A percentile compares a stretch with the other conserved stretches of the same genome.
Evolutionary conservation across 2,329 filamentous ascomycete species (phyloP).

Genomic region (Clonostachys sp.): DNA sequence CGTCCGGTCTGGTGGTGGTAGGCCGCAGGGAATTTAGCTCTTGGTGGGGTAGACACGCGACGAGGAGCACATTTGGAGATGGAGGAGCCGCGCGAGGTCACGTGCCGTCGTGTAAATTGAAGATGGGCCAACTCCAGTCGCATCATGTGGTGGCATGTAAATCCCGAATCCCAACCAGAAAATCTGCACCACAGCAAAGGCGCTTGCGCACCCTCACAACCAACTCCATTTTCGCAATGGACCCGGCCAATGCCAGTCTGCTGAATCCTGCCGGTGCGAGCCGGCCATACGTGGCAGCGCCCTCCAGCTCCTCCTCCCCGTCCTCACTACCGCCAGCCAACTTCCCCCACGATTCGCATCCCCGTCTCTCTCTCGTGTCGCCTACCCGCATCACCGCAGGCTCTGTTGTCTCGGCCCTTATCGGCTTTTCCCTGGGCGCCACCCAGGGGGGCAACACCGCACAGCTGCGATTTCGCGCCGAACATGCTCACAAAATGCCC

Average conservation of each 20-base stretch:
- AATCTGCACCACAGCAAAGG: too few relatives aligned
- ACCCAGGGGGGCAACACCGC: conserved; percentile 69
- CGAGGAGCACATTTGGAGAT: neutral
- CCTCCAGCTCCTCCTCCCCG: neutral
- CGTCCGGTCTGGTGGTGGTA: neutral
- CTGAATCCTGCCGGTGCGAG: too few relatives aligned
- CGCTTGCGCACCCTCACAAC: too few relatives aligned
- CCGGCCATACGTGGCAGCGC: too few relatives aligned
- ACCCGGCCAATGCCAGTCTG: neutral
- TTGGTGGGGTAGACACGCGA: neutral
- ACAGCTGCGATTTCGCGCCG: conserved; percentile 82
- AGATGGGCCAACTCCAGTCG: neutral
- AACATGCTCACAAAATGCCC: conserved; percentile 93
- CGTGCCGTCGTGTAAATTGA: conserved; percentile 17
- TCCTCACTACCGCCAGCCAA: conserved; percentile 9
- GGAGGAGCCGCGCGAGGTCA: conserved; percentile 14
- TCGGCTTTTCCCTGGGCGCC: conserved; percentile 68
- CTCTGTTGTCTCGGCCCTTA: conserved; percentile 55
- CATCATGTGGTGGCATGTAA: neutral
- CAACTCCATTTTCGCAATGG: neutral
- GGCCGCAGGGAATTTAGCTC: neutral
- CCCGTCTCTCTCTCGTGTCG: conserved; percentile 59
- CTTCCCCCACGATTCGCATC: conserved; percentile 20
- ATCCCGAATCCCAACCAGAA: neutral
- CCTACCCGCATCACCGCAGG: conserved; percentile 62